Conservation (phyloP, 2,329 filamentous ascomycete genomes). For the Cladorrhinum sp. region DNA sequence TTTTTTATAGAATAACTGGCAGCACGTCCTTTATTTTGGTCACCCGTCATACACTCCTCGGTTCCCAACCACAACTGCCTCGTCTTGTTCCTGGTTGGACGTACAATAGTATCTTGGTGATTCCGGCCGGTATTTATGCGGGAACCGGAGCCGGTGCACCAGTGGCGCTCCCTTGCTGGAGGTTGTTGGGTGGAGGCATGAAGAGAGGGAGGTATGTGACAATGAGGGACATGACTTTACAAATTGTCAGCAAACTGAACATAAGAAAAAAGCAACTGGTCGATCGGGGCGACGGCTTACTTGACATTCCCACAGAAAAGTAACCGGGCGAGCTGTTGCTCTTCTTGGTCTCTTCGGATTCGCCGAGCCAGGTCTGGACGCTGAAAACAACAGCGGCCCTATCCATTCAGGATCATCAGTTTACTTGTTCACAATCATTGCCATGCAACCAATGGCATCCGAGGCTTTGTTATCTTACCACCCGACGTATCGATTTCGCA, state of each 20-base stretch:
- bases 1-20: background rate
- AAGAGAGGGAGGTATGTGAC: conserved; percentile 39
- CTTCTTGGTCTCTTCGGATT: conserved; percentile 41
- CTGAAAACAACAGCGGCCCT: conserved; percentile 73
- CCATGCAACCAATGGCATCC: background rate
- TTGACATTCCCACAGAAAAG: conserved; percentile 37
- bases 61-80: background rate
- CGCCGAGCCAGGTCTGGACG: conserved; percentile 64
- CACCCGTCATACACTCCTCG: background rate
- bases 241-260: conserved; percentile 3
- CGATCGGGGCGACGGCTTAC: conserved; percentile 23
- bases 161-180: conserved; percentile 29
- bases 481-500: conserved; percentile 76
- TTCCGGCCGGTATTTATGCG: background rate
- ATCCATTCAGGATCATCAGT: conserved; percentile 3
- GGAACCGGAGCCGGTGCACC: conserved; percentile 30
- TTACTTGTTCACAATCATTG: background rate
- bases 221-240: conserved; percentile 35
- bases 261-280: background rate
- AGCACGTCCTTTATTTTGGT: background rate
- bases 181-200: conserved; percentile 31
- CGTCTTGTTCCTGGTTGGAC: background rate
- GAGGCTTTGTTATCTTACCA: conserved; percentile 45
- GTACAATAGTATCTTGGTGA: background rate
- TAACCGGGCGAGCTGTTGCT: conserved; percentile 35